Percentiles rank a stretch among this genome's conserved stretches.
These are phyloP conservation scores for Vicia sativa DNA, from an alignment of 306 rosid genomes.

Conservation along the genomic window DNA sequence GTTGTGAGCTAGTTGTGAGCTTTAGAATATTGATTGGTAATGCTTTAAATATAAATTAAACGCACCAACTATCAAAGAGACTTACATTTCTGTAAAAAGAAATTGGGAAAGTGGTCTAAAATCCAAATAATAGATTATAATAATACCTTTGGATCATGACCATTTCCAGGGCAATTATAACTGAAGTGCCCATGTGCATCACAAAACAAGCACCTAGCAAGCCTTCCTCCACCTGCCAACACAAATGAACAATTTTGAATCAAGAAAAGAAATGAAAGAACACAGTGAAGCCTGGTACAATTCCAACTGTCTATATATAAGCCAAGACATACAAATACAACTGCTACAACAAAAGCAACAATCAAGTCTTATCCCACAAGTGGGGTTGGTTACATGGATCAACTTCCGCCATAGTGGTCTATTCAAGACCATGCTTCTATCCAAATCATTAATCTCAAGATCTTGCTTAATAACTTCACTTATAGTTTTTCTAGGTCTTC, in stretches of 20 bases:
- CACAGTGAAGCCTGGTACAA: background rate
- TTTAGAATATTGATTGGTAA: background rate
- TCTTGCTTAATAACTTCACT: too few species aligned
- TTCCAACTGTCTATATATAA: background rate
- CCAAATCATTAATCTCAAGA: too few species aligned
- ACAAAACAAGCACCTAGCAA: constrained; percentile 78
- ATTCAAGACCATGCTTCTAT: too few species aligned
- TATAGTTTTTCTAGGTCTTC: background rate
- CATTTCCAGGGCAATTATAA: constrained; percentile 63
- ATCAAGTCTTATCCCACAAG: too few species aligned
- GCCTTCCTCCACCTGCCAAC: constrained; percentile 74
- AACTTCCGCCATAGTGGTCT: too few species aligned
- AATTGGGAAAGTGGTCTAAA: background rate
- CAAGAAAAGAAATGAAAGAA: constrained; percentile 21
- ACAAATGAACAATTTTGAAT: constrained; percentile 31
- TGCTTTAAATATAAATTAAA: constrained; percentile 1
- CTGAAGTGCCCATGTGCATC: constrained; percentile 59
- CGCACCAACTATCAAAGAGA: background rate
- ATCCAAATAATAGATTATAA: constrained; percentile 31
- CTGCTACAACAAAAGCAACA: background rate
- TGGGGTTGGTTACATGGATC: too few species aligned
- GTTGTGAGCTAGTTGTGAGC: constrained; percentile 1
- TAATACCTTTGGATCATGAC: constrained; percentile 64
- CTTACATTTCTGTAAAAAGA: background rate
- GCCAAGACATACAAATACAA: background rate